A percentile compares a stretch with the other conserved stretches of the same genome.
These are phyloP conservation scores for Prunus campanulata DNA, from an alignment of 306 rosid genomes.

Conservation along the genomic window DNA sequence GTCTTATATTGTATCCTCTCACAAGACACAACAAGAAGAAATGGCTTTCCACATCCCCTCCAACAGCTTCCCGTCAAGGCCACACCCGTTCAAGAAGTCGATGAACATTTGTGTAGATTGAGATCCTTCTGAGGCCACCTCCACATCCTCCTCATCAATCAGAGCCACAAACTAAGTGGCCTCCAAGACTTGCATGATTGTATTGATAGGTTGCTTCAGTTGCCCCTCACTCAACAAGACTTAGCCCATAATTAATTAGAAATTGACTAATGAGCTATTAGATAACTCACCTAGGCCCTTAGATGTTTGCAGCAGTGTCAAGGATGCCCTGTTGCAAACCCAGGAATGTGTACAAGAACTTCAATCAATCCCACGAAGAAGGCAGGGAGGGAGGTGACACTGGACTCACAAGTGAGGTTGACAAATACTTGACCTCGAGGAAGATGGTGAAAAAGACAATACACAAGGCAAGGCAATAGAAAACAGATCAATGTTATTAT, in stretches of 20 bases:
- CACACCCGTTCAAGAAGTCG: constrained; percentile 25
- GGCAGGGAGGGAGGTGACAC: constrained; percentile 1
- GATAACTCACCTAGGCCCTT: constrained; percentile 28
- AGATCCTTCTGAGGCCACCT: constrained; percentile 9
- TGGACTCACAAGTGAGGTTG: constrained; percentile 17
- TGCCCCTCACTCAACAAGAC: constrained; percentile 25
- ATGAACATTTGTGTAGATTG: constrained; percentile 22
- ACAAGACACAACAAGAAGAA: background rate
- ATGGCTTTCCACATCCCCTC: constrained; percentile 22
- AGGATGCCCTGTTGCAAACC: background rate
- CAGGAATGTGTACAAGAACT: constrained; percentile 2
- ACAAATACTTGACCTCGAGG: constrained; percentile 23
- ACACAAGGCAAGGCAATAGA: constrained; percentile 6
- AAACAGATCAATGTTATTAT: background rate
- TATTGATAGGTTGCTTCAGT: constrained; percentile 26
- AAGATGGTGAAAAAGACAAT: constrained; percentile 27
- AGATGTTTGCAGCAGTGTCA: constrained; percentile 30
- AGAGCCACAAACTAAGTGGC: constrained; percentile 1
- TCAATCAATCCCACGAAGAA: constrained; percentile 18
- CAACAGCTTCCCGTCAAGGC: constrained; percentile 34
- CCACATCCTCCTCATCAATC: constrained; percentile 7
- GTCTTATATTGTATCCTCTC: background rate
- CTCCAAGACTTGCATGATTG: constrained; percentile 29
- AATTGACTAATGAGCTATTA: constrained; percentile 14
- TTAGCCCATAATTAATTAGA: constrained; percentile 9